Percentiles rank a stretch among this genome's conserved stretches.
Conservation (phyloP, 2,329 filamentous ascomycete genomes). For the Epichloe sibirici region DNA sequence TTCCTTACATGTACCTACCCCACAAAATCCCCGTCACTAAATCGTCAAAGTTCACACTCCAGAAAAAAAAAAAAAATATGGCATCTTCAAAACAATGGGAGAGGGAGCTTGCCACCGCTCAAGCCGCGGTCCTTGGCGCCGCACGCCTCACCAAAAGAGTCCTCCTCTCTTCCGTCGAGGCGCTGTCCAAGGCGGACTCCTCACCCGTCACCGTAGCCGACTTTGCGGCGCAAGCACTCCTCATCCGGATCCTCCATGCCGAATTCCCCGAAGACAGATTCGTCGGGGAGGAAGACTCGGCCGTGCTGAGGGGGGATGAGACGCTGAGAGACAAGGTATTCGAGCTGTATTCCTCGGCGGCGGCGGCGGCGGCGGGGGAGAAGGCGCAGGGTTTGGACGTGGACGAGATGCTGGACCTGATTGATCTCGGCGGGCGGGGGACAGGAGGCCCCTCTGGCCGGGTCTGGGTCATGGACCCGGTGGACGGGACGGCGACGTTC, state of each 20-base stretch:
- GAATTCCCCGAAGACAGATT: constrained; percentile 44
- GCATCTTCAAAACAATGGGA: constrained; percentile 9
- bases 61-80: neutral
- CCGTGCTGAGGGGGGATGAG: constrained; percentile 35
- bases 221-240: constrained; percentile 49
- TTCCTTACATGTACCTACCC: no score
- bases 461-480: constrained; percentile 52
- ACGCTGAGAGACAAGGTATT: constrained; percentile 40
- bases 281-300: constrained; percentile 48
- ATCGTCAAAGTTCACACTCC: neutral
- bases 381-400: constrained; percentile 16
- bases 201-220: constrained; percentile 52
- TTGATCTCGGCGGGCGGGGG: constrained; percentile 42
- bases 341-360: constrained; percentile 32
- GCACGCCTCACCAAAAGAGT: constrained; percentile 42
- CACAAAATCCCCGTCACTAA: no score
- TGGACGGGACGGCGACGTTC: constrained; percentile 52
- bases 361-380: constrained; percentile 7
- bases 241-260: constrained; percentile 42
- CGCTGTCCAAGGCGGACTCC: constrained; percentile 43
- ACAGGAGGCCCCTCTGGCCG: constrained; percentile 23
- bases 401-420: constrained; percentile 47
- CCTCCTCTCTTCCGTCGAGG: constrained; percentile 29
- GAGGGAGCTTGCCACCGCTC: constrained; percentile 21
- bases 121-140: constrained; percentile 40